Conservation (phyloP, 768 basidiomycete species). For the Tephrocybe sp. region DNA sequence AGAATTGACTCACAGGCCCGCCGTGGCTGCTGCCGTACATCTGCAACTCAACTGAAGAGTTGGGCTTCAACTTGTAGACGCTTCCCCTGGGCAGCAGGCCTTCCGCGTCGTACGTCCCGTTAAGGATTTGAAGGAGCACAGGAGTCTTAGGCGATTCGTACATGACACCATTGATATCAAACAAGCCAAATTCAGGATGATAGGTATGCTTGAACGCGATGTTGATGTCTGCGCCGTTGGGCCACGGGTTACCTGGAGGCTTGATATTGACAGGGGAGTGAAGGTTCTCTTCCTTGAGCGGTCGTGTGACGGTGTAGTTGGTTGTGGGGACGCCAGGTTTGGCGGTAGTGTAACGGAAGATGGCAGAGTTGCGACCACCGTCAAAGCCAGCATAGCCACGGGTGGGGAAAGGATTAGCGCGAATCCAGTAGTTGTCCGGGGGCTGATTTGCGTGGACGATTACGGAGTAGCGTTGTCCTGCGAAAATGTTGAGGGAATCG, state of each 20-base stretch:
- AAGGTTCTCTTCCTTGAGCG: not conserved
- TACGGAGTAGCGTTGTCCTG: constrained; percentile 1
- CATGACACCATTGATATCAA: not conserved
- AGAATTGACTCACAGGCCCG: not conserved
- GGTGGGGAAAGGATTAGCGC: not conserved
- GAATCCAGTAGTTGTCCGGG: not conserved
- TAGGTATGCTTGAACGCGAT: not conserved
- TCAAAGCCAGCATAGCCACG: not conserved
- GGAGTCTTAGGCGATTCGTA: not conserved
- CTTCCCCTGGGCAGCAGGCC: not conserved
- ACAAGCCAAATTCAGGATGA: not conserved
- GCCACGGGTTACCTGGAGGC: not conserved
- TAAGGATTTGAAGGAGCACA: not conserved
- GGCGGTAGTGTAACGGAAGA: not conserved
- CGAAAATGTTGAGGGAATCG: not conserved
- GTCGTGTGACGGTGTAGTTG: not conserved
- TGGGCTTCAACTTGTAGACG: not conserved
- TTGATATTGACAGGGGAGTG: not conserved
- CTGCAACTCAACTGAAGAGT: not conserved
- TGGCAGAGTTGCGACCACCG: not conserved
- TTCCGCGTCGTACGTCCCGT: not conserved
- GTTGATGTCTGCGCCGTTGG: not conserved
- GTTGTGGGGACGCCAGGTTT: not conserved
- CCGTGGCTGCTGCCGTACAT: not conserved
- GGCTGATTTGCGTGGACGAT: not conserved